Conservation (phyloP, 352 stramenopile species). For the Phytophthora megakarya region DNA sequence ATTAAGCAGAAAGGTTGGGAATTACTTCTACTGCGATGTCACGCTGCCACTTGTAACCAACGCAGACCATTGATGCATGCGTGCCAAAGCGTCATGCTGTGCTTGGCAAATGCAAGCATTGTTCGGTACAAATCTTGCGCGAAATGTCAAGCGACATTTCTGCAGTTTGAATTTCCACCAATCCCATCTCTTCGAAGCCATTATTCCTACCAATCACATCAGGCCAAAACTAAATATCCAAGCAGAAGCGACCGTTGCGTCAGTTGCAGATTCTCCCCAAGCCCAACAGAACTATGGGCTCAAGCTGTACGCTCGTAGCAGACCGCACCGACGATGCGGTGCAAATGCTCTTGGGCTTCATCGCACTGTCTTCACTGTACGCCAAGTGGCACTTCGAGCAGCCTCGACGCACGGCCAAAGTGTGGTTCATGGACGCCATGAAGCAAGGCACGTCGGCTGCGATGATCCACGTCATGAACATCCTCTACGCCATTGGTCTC, state of each 20-base stretch:
- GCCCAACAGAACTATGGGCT: slow-evolving; percentile 30
- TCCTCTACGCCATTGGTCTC: slow-evolving; percentile 76
- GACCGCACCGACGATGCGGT: slow-evolving; percentile 75
- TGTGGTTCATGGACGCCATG: slow-evolving; percentile 88
- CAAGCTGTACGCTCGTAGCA: slow-evolving; percentile 68
- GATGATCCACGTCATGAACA: slow-evolving; percentile 84
- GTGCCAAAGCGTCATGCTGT: not conserved
- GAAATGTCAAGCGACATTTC: slow-evolving; percentile 10
- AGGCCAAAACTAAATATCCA: slow-evolving; percentile 2
- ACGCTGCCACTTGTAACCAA: too few species aligned
- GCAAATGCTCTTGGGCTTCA: slow-evolving; percentile 76
- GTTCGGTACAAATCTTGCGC: slow-evolving; percentile 7
- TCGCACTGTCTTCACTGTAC: slow-evolving; percentile 79
- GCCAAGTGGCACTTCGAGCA: slow-evolving; percentile 78
- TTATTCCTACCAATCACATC: slow-evolving; percentile 17
- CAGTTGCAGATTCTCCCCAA: slow-evolving; percentile 29
- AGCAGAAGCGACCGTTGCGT: slow-evolving; percentile 13
- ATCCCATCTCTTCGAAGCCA: not conserved
- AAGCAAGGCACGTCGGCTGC: slow-evolving; percentile 81
- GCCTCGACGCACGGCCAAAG: slow-evolving; percentile 57
- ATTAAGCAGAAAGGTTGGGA: too few species aligned
- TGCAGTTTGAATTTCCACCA: slow-evolving; percentile 7
- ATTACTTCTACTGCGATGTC: too few species aligned
- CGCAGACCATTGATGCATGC: not conserved
- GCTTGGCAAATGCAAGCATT: not conserved